Evolutionary conservation across 352 stramenopile genomes (phyloP), one percentile per base, ranked within the genome.

Genomic region (Nothophytophthora sp.): DNA sequence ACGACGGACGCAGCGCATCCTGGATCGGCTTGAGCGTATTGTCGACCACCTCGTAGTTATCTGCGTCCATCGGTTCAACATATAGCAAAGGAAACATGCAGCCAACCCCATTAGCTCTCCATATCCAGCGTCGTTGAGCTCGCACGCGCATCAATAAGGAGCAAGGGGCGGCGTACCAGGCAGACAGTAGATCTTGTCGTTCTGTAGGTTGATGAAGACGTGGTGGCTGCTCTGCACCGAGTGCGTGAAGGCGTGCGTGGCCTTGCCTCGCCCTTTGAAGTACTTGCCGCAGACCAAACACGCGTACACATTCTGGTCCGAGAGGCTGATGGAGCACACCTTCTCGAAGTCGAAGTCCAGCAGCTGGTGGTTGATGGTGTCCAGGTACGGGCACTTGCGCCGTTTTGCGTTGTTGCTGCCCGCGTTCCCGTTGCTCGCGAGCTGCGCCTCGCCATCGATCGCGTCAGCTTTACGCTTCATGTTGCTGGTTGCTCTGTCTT

Each of bases 331-430:
- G 40, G 90, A 98, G 79, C 97, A 99, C 3, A 98, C 80, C 55
- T 98, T 99, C 70, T 99, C 95, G 49, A 99, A 99, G 76, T 99
- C 97, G 71, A 99, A 99, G 69, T 99, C 97, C 32, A 99, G 80
- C 41, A 98, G 59, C 43, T 98, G 89, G 55, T 98, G 90, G 67
- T 99, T 96, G 47, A 99, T 93, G 10, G 96, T 99, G 80, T 99
- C 97, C 29, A 99, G 74, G 70, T 99, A 99, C 40, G 97, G 97
- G 64, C 97, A 99, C 64, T 96, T 96, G 60, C 82, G 83, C 37
- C 85, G 82, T 67, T 92, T 95, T 34, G 53, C 47, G 30, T 57
- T 32, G 15, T 22, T 37, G 20, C 16, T 54, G n/a, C 22, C 49
- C 12, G 27, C 27, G 27, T 35, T 35, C 4, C 59, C 40, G 20